Percentiles rank a stretch among this genome's conserved stretches.
These are phyloP conservation scores for Aspergillus persii DNA, from an alignment of 2,329 filamentous ascomycete species.

Conservation along the genomic window DNA sequence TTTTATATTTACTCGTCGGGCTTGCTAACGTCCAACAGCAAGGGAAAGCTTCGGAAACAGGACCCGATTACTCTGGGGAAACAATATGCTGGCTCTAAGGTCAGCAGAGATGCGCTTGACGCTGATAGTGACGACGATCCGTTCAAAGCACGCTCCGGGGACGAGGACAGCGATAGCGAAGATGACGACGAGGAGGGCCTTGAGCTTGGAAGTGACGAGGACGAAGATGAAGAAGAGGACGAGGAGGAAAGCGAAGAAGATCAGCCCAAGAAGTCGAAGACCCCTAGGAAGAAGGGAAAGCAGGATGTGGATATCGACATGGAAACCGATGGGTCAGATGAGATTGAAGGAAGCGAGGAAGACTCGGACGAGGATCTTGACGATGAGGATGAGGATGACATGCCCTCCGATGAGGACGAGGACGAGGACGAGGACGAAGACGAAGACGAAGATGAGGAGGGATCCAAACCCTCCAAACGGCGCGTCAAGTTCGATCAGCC, in stretches of 20 bases:
- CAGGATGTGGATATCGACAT: conserved; percentile 20
- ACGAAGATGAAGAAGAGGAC: conserved; percentile 23
- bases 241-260: conserved; percentile 18
- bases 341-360: conserved; percentile 24
- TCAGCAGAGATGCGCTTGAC: conserved; percentile 68
- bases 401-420: conserved; percentile 20
- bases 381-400: conserved; percentile 20
- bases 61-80: conserved; percentile 69
- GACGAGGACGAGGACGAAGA: conserved; percentile 33
- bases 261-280: conserved; percentile 4
- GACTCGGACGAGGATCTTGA: conserved; percentile 23
- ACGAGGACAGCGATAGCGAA: conserved; percentile 34
- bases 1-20: conserved; percentile 1
- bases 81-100: conserved; percentile 73
- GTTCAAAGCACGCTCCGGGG: conserved; percentile 37
- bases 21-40: conserved; percentile 47
- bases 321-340: conserved; percentile 27
- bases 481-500: conserved; percentile 22
- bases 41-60: conserved; percentile 77
- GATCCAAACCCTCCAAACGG: conserved; percentile 16
- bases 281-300: conserved; percentile 14
- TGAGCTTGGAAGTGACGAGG: conserved; percentile 22
- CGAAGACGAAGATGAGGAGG: conserved; percentile 26
- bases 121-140: conserved; percentile 54
- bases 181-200: conserved; percentile 20